Base-by-base conservation (phyloP, 2,329 filamentous ascomycete genomes). In the Epichloe baconii region DNA sequence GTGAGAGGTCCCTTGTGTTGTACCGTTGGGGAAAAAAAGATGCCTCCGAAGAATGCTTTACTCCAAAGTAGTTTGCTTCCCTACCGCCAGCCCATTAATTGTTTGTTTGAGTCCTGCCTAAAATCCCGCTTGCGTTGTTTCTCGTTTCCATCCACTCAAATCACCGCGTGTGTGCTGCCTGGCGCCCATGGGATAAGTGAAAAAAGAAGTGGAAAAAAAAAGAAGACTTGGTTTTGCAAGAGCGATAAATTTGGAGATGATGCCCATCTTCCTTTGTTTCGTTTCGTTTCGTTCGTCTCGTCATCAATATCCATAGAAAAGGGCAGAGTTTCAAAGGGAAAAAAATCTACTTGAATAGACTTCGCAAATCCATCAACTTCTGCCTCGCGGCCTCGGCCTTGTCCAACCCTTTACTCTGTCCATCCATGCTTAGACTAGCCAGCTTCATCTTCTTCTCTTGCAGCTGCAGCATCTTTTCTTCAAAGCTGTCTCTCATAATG, bases 391-490 rank as follows among this genome's bases (percentile, higher is more conserved):
- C 70, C 53, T 73, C 65, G 53, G 70, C 68, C 57, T 72, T 73
- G 71, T 83, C 67, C 61, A 78, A 59, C 19, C 68, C 66, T 54
- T 68, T 71, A 71, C 79, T 68, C 64, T 76, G 64, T 26, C 78
- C 75, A 56, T 86, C 86, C 83, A 94, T 83, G 63, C 86, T 91
- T 57, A 97, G 73, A 62, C 86, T 88, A 0, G 93, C 93, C 48
- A 98, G 71, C 66, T 88, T 85, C 70, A 85, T 87, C 76, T 98
- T 98, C 77, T 93, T 94, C 53, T 86, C 81, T 66, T 96, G 91
- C 55, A 98, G 71, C 60, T 85, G 77, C 3, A 94, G 72, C 78
- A 98, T 95, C 71, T 89, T 91, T 70, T 95, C 88, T 66, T 98
- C 93, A 53, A 98, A 95, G 62, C 88, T 95, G 54, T 81, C 75